Evolutionary conservation across 2,329 filamentous ascomycete genomes (phyloP).

Genomic region (Cadophora sp.): DNA sequence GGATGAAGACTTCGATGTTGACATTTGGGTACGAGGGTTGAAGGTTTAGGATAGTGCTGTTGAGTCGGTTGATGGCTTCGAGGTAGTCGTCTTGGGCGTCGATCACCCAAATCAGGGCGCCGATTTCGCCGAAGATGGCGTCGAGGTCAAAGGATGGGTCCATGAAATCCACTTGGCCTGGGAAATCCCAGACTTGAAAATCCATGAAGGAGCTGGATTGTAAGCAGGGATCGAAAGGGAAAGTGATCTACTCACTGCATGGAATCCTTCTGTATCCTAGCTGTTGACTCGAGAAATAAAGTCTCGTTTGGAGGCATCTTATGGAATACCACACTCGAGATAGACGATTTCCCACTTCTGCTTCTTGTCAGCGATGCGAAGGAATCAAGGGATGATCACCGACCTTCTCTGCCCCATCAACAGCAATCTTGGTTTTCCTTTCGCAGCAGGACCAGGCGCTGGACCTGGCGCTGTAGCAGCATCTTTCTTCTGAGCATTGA

Average conservation of each 20-base stretch:
- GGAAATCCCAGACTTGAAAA: constrained; percentile 98
- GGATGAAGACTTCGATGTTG: constrained; percentile 98
- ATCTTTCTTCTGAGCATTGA: constrained; percentile 55
- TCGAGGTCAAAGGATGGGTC: constrained; percentile 90
- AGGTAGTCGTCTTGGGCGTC: constrained; percentile 98
- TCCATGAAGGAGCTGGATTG: constrained; percentile 90
- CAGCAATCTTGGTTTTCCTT: constrained; percentile 80
- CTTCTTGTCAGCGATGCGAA: constrained; percentile 32
- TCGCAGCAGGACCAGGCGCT: constrained; percentile 55
- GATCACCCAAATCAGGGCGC: constrained; percentile 97
- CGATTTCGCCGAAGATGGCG: constrained; percentile 91
- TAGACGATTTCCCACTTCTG: constrained; percentile 97
- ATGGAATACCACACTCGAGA: constrained; percentile 98
- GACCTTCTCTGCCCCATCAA: constrained; percentile 97
- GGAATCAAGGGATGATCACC: constrained; percentile 35
- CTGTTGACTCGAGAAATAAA: constrained; percentile 93
- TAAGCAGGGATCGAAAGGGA: constrained; percentile 23
- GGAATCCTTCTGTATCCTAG: constrained; percentile 90
- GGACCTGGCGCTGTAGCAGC: constrained; percentile 54
- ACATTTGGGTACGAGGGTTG: constrained; percentile 90
- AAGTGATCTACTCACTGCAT: constrained; percentile 74
- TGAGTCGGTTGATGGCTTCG: constrained; percentile 85
- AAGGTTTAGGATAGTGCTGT: constrained; percentile 86
- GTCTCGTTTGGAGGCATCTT: constrained; percentile 97
- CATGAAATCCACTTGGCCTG: constrained; percentile 91